Percentiles rank a stretch among this genome's conserved stretches.
Conservation (phyloP, 768 basidiomycete genomes). For the Galerina marginata region DNA sequence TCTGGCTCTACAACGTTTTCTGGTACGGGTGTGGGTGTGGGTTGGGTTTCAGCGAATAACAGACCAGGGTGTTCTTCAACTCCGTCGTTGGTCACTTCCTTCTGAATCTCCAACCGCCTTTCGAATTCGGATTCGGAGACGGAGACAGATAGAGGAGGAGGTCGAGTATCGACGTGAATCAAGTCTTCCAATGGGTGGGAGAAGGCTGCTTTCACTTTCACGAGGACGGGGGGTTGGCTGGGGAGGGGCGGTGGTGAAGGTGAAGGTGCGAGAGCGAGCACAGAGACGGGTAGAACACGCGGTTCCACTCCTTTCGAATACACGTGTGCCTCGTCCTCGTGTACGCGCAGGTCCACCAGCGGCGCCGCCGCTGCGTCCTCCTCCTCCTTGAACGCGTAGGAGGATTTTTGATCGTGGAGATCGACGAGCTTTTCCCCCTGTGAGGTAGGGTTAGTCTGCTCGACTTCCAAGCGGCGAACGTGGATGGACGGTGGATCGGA, state of each 20-base stretch:
- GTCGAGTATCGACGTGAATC: background rate
- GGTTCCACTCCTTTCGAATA: background rate
- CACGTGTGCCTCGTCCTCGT: background rate
- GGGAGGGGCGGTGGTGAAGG: background rate
- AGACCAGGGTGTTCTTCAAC: no score
- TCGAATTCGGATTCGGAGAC: no score
- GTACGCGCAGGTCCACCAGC: background rate
- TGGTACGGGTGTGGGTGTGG: no score
- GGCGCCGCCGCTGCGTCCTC: background rate
- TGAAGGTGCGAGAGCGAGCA: no score
- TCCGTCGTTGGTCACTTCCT: background rate
- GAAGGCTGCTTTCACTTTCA: constrained; percentile 6
- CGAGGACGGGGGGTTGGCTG: background rate
- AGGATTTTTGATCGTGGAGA: background rate
- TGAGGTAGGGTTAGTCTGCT: background rate
- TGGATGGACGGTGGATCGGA: background rate
- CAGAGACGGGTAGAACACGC: no score
- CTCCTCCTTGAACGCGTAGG: no score
- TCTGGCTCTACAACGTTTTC: no score
- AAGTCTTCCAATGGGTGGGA: constrained; percentile 9
- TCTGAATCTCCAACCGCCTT: no score
- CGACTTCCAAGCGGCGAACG: background rate
- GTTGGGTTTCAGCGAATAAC: no score
- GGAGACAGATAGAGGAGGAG: background rate
- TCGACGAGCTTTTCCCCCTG: background rate